A percentile compares a stretch with the other conserved stretches of the same genome.
Evolutionary conservation across 306 rosid species (phyloP).

Genomic region (Begonia loranthoides): DNA sequence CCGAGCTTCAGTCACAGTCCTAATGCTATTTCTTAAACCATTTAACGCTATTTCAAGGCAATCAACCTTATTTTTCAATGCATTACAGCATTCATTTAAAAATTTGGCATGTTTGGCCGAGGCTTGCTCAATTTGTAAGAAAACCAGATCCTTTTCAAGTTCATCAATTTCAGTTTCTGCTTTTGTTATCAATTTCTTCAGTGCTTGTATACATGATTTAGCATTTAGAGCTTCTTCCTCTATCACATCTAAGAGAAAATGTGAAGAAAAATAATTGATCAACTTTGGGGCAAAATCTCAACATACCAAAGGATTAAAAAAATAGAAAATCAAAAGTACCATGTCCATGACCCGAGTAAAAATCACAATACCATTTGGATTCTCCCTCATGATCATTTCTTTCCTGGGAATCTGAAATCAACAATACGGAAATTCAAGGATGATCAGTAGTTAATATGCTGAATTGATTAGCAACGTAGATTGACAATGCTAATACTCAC

Average conservation of each 20-base stretch:
- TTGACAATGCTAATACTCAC: too few species aligned
- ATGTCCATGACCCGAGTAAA: constrained; percentile 25
- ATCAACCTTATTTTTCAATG: constrained; percentile 38
- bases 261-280: not conserved
- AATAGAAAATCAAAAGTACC: constrained; percentile 24
- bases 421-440: constrained; percentile 2
- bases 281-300: not conserved
- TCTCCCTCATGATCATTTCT: constrained; percentile 8
- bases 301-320: not conserved
- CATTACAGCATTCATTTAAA: constrained; percentile 31
- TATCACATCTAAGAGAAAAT: constrained; percentile 27
- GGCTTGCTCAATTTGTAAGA: constrained; percentile 43
- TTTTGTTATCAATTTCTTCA: constrained; percentile 33
- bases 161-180: constrained; percentile 50
- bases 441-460: not conserved
- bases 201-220: constrained; percentile 42
- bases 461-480: too few species aligned
- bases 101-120: constrained; percentile 28
- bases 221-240: constrained; percentile 53
- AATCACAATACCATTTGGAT: constrained; percentile 36
- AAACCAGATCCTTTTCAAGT: constrained; percentile 38
- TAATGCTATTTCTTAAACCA: constrained; percentile 24
- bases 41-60: constrained; percentile 25
- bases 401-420: constrained; percentile 25
- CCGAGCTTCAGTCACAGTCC: constrained; percentile 19